Conservation (phyloP, 1,284 basidiomycete species). For the Irpex lacteus region DNA sequence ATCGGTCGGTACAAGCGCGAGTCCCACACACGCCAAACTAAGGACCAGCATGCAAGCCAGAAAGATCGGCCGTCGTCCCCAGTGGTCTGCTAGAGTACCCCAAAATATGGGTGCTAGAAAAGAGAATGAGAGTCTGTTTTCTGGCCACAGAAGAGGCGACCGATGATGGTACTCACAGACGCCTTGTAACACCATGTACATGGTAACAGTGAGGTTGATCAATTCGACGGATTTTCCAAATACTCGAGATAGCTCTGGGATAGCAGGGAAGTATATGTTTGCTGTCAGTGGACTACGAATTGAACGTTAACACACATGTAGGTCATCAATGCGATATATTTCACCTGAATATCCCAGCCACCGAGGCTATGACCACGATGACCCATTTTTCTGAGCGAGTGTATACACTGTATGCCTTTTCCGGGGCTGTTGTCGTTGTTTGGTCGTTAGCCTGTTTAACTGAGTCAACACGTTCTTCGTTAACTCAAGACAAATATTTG, state of each 20-base stretch:
- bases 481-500: no score
- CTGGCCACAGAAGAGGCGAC: no score
- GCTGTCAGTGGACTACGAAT: slow-evolving; percentile 60
- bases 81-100: slow-evolving; percentile 44
- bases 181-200: slow-evolving; percentile 79
- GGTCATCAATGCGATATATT: neutral
- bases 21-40: slow-evolving; percentile 39
- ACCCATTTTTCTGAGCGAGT: slow-evolving; percentile 61
- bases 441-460: no score
- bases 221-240: slow-evolving; percentile 65
- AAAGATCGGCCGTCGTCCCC: slow-evolving; percentile 45
- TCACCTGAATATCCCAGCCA: slow-evolving; percentile 64
- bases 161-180: slow-evolving; percentile 42
- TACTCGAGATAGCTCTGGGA: slow-evolving; percentile 60
- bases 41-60: slow-evolving; percentile 40
- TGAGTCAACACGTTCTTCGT: no score
- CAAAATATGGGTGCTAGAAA: slow-evolving; percentile 40
- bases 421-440: slow-evolving; percentile 8
- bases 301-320: neutral
- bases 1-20: slow-evolving; percentile 43
- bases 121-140: neutral
- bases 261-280: slow-evolving; percentile 77
- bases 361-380: slow-evolving; percentile 54
- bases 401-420: slow-evolving; percentile 53
- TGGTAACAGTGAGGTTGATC: slow-evolving; percentile 78